phyloP scores from a whole-genome alignment of 2,329 filamentous ascomycete genomes.

The Penicillium aurantiogriseum region DNA sequence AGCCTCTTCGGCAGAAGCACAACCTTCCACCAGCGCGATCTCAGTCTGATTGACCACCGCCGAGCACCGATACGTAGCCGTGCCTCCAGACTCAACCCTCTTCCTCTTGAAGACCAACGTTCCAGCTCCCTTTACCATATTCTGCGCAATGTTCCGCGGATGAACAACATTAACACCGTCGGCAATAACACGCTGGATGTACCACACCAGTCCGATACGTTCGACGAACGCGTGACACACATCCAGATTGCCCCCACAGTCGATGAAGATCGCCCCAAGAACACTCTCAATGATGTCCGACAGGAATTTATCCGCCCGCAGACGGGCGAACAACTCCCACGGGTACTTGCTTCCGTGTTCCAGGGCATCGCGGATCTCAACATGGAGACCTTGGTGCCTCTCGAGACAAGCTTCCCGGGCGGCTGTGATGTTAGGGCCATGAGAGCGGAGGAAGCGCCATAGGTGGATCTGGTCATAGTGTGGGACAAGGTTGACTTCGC shows the following conservation, averaged over 20 bases:
- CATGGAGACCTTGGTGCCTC: slow-evolving; percentile 52
- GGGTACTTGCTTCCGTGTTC: slow-evolving; percentile 60
- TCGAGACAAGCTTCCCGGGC: slow-evolving; percentile 23
- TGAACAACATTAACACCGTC: slow-evolving; percentile 57
- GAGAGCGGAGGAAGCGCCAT: slow-evolving; percentile 66
- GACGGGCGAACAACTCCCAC: slow-evolving; percentile 67
- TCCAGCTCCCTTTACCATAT: slow-evolving; percentile 45
- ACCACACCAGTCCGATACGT: slow-evolving; percentile 63
- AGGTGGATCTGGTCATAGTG: slow-evolving; percentile 48
- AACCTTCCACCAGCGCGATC: slow-evolving; percentile 24
- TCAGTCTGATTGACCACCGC: slow-evolving; percentile 17
- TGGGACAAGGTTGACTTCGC: slow-evolving; percentile 27
- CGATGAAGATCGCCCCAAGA: slow-evolving; percentile 80
- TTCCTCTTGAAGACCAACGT: slow-evolving; percentile 16
- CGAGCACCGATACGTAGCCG: slow-evolving; percentile 23
- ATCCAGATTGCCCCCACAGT: slow-evolving; percentile 62
- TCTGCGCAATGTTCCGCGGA: slow-evolving; percentile 68
- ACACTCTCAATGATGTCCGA: slow-evolving; percentile 81
- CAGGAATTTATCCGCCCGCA: slow-evolving; percentile 72
- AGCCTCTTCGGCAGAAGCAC: slow-evolving; percentile 30
- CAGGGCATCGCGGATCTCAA: slow-evolving; percentile 53
- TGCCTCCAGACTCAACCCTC: slow-evolving; percentile 13
- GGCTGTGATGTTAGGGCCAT: slow-evolving; percentile 12
- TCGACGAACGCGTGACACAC: slow-evolving; percentile 61
- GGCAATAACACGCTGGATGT: slow-evolving; percentile 60